Conservation (phyloP, 352 stramenopile genomes). For the Peronospora farinosa region DNA sequence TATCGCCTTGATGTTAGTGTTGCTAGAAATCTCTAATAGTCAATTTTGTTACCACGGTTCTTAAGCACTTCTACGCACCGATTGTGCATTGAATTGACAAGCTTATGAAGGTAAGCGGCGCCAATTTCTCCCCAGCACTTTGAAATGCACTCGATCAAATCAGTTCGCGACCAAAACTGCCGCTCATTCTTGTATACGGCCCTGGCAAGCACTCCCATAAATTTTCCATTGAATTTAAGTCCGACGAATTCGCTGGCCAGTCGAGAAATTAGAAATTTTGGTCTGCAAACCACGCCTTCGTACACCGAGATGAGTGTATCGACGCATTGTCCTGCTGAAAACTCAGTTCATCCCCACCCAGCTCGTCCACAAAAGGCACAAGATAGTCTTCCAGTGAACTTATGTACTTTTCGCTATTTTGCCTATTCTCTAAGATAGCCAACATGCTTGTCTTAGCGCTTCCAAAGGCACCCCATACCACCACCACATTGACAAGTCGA, state of each 20-base stretch:
- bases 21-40: too few species aligned
- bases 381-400: neutral
- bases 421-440: neutral
- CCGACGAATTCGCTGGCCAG: neutral
- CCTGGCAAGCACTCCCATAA: neutral
- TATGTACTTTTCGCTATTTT: neutral
- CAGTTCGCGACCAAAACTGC: neutral
- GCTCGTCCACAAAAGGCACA: conserved; percentile 1
- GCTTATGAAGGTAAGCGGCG: neutral
- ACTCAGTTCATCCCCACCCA: neutral
- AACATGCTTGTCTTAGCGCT: neutral
- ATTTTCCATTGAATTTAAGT: neutral
- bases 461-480: neutral
- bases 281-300: neutral
- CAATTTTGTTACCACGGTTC: too few species aligned
- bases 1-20: too few species aligned
- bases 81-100: neutral
- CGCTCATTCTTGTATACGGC: neutral
- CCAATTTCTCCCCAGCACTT: neutral
- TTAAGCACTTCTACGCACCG: neutral
- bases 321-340: neutral
- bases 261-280: neutral
- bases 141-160: neutral
- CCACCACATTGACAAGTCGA: neutral
- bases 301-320: neutral